These are phyloP conservation scores for Penicillium cosmopolitanum DNA, from an alignment of 495 filamentous ascomycete species.

Conservation along the genomic window DNA sequence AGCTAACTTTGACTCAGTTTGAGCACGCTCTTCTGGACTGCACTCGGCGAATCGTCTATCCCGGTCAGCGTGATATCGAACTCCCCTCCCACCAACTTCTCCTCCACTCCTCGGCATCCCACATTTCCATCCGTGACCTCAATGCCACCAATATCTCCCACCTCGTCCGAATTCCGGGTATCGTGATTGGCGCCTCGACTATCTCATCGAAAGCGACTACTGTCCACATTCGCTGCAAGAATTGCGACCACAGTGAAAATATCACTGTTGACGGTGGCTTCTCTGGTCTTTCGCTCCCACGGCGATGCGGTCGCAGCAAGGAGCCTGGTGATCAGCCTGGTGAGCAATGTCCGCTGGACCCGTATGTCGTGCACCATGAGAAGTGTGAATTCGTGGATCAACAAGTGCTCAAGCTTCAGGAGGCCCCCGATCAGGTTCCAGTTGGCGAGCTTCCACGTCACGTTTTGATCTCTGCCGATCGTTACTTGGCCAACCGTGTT, in stretches of 20 bases:
- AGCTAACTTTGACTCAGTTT: constrained; percentile 62
- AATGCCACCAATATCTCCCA: constrained; percentile 92
- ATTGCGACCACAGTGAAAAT: constrained; percentile 74
- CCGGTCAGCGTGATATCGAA: constrained; percentile 67
- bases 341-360: constrained; percentile 85
- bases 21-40: constrained; percentile 88
- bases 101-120: constrained; percentile 86
- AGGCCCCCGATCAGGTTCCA: constrained; percentile 96
- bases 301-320: constrained; percentile 68
- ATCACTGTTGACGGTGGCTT: constrained; percentile 82
- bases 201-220: constrained; percentile 93
- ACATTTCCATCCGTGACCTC: constrained; percentile 91
- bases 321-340: constrained; percentile 59
- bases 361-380: constrained; percentile 94
- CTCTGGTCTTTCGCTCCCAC: constrained; percentile 78
- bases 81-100: constrained; percentile 92
- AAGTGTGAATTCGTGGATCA: constrained; percentile 96
- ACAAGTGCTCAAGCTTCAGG: constrained; percentile 97
- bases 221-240: constrained; percentile 86
- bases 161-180: constrained; percentile 94
- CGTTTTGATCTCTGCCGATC: constrained; percentile 91
- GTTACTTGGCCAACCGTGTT: constrained; percentile 94
- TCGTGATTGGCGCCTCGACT: constrained; percentile 96
- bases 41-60: constrained; percentile 86
- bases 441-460: constrained; percentile 96